These are phyloP conservation scores for Diaporthe citriasiana DNA, from an alignment of 2,329 filamentous ascomycete species.

Conservation along the genomic window DNA sequence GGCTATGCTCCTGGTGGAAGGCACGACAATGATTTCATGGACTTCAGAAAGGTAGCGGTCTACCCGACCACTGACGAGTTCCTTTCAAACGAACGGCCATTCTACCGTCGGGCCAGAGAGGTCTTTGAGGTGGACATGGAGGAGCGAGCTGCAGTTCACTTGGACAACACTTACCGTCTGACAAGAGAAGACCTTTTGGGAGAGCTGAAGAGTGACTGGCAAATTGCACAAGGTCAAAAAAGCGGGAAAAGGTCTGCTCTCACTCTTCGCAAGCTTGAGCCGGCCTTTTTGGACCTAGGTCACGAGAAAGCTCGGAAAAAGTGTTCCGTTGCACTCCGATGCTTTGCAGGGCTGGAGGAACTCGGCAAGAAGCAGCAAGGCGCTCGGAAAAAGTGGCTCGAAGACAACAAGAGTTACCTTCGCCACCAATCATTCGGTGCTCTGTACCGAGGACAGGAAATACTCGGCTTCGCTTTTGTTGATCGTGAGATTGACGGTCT, in stretches of 20 bases:
- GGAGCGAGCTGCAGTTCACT: slow-evolving; percentile 62
- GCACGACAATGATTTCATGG: slow-evolving; percentile 79
- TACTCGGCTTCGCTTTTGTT: slow-evolving; percentile 73
- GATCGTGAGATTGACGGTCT: slow-evolving; percentile 66
- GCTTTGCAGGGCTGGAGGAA: slow-evolving; percentile 59
- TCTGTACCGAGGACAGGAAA: slow-evolving; percentile 63
- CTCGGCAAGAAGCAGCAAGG: slow-evolving; percentile 50
- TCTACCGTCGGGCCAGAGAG: slow-evolving; percentile 67
- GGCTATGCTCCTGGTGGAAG: slow-evolving; percentile 69
- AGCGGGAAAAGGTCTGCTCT: slow-evolving; percentile 56
- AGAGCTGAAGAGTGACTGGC: slow-evolving; percentile 74
- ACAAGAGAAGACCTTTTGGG: slow-evolving; percentile 79
- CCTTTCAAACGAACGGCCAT: slow-evolving; percentile 64
- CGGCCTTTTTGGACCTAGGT: slow-evolving; percentile 56
- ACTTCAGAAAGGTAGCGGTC: slow-evolving; percentile 74
- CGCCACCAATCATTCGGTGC: slow-evolving; percentile 74
- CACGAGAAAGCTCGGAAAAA: slow-evolving; percentile 49
- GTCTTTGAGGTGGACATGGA: slow-evolving; percentile 56
- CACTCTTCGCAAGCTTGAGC: slow-evolving; percentile 56
- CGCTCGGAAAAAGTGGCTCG: slow-evolving; percentile 60
- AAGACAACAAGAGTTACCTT: slow-evolving; percentile 63
- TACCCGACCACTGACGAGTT: slow-evolving; percentile 78
- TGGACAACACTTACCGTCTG: slow-evolving; percentile 81
- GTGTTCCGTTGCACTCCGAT: slow-evolving; percentile 58
- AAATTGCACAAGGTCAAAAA: slow-evolving; percentile 63